phyloP scores from a whole-genome alignment of 208 protist genomes.

The Leishmania arabica region DNA sequence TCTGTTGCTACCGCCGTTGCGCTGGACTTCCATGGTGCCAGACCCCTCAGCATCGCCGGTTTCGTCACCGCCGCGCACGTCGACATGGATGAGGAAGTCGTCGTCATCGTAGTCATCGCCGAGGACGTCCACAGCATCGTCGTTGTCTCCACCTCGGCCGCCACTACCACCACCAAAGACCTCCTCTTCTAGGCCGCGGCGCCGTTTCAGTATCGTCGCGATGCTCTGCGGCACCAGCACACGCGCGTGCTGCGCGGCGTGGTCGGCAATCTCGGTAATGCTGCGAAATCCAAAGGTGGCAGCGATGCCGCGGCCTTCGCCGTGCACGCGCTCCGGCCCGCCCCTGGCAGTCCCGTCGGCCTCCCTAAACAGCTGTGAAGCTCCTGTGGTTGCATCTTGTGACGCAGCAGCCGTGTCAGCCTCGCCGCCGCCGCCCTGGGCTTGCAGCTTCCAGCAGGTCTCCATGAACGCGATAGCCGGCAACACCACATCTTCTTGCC shows the following conservation, averaged over 20 bases:
- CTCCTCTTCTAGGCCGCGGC: constrained; percentile 23
- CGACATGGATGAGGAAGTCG: constrained; percentile 73
- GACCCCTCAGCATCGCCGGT: background rate
- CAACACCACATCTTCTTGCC: constrained; percentile 46
- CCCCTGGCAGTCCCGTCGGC: constrained; percentile 8
- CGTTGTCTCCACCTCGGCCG: constrained; percentile 10
- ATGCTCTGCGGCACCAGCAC: constrained; percentile 65
- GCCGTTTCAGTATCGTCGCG: constrained; percentile 39
- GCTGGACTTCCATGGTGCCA: background rate
- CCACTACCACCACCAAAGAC: constrained; percentile 18
- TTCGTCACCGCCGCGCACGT: constrained; percentile 36
- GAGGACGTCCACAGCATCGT: constrained; percentile 23
- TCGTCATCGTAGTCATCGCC: constrained; percentile 52
- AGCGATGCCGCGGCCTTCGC: constrained; percentile 47
- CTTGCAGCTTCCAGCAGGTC: constrained; percentile 37
- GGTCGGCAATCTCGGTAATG: constrained; percentile 49
- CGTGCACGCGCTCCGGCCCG: background rate
- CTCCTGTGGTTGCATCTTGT: background rate
- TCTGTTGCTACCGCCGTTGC: constrained; percentile 1
- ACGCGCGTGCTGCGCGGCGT: constrained; percentile 40
- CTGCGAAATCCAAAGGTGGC: constrained; percentile 67
- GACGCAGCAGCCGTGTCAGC: background rate
- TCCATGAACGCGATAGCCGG: constrained; percentile 54
- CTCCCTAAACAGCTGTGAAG: constrained; percentile 16
- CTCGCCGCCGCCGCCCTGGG: constrained; percentile 1